These are phyloP conservation scores for Leptosphaerulina australis DNA, from an alignment of 2,329 filamentous ascomycete species.

Conservation along the genomic window DNA sequence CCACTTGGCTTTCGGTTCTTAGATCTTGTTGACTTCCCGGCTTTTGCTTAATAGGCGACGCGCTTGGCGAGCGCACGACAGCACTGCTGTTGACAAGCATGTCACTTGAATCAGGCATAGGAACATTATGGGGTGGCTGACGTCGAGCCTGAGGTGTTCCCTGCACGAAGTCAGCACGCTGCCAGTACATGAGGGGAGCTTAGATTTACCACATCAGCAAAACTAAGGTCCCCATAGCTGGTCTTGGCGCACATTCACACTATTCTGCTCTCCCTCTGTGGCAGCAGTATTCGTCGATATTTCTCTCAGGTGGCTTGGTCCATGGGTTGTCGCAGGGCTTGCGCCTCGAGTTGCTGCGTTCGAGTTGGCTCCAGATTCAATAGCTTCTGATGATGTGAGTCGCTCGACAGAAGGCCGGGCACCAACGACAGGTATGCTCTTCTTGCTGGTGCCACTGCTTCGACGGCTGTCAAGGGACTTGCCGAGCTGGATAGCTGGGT, in stretches of 20 bases:
- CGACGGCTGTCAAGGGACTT: conserved; percentile 91
- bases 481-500: conserved; percentile 62
- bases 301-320: conserved; percentile 44
- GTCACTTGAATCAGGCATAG: conserved; percentile 20
- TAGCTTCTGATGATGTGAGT: conserved; percentile 28
- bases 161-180: conserved; percentile 21
- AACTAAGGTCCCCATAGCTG: conserved; percentile 53
- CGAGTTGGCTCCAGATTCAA: conserved; percentile 35
- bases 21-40: conserved; percentile 27
- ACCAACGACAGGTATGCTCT: conserved; percentile 60
- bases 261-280: conserved; percentile 37
- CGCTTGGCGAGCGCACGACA: conserved; percentile 20
- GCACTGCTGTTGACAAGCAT: conserved; percentile 12
- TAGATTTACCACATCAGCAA: conserved; percentile 40
- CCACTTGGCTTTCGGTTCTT: conserved; percentile 27
- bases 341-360: conserved; percentile 41
- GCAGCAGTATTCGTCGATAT: conserved; percentile 34
- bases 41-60: conserved; percentile 26
- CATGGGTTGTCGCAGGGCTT: conserved; percentile 40
- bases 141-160: conserved; percentile 11
- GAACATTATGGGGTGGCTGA: conserved; percentile 25
- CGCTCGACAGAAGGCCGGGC: conserved; percentile 38
- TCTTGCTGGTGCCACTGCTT: conserved; percentile 84
- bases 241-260: conserved; percentile 52
- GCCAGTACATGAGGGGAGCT: conserved; percentile 27